Evolutionary conservation across 139 green algal genomes (phyloP), one percentile per base, ranked within the genome.

Genomic region (Chlorella sp.): DNA sequence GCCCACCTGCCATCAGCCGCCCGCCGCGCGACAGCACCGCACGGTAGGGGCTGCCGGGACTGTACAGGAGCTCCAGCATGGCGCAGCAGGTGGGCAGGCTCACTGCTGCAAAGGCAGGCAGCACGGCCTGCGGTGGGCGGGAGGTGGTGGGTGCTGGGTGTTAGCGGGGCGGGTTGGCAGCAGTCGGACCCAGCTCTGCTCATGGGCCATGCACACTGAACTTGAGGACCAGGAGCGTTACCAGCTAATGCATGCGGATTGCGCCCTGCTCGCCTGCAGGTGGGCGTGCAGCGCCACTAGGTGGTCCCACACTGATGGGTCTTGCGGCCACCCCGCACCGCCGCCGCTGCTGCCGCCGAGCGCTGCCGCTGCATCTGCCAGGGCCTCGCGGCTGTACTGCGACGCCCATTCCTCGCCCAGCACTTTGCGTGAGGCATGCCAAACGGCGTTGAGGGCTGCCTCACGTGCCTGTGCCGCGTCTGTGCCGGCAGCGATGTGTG

Each of bases 51-150:
- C 30, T 72, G 65, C 30, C 28, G 6, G 3, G 3, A 13, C 26
- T 39, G 30, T 72, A 39, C 11, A 72, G 65, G 30, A 72, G 65
- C 65, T 72, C 65, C n/a, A 72, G 65, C 6, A 72, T 72, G n/a
- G 28, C 32, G 65, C 65, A 72, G 30, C 65, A 72, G 65, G 65
- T 72, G 30, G 65, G 26, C 65, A 72, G 65, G 30, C 30, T 13
- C 17, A 72, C 60, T 7, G 25, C 25, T 12, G 26, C 60, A 67
- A n/a, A n/a, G 60, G 25, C 60, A 23, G 25, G 25, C 60, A 60
- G 51, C 12, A 20, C 26, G 9, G 60, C 60, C 60, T 67, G 60
- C 60, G 23, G 18, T 18, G 60, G 11, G 26, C 1, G 60, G 60
- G 6, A 5, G 60, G 21, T 34, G 60, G 9, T n/a, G 26, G 60